Evolutionary conservation across 2,329 filamentous ascomycete genomes (phyloP).

Genomic region (Endoconidiophora laricicola): DNA sequence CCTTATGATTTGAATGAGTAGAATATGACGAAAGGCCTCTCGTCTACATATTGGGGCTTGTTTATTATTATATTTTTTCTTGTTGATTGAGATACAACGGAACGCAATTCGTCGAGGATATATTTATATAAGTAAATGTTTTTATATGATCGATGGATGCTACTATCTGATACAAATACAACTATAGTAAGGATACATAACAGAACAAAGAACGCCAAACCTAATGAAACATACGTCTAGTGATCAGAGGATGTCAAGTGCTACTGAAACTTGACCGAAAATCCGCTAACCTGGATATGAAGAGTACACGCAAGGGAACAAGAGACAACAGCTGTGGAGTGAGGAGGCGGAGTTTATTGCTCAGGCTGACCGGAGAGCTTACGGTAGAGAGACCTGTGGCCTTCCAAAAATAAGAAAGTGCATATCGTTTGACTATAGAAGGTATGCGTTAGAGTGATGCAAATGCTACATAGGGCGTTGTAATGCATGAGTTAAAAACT

Average conservation of each 20-base stretch:
- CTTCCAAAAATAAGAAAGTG: slow-evolving; percentile 73
- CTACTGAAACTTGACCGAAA: not conserved
- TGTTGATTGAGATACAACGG: too few relatives aligned
- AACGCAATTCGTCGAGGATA: too few relatives aligned
- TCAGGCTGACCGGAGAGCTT: slow-evolving; percentile 30
- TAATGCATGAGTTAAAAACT: slow-evolving; percentile 19
- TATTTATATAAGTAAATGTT: too few relatives aligned
- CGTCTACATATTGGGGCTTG: too few relatives aligned
- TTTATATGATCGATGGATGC: too few relatives aligned
- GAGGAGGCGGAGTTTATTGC: slow-evolving; percentile 11
- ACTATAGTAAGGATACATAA: too few relatives aligned
- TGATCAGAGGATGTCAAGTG: not conserved
- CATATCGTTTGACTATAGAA: slow-evolving; percentile 57
- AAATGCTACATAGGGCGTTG: not conserved
- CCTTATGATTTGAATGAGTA: too few relatives aligned
- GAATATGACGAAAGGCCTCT: too few relatives aligned
- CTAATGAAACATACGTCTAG: not conserved
- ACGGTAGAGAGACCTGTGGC: slow-evolving; percentile 66
- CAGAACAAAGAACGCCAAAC: slow-evolving; percentile 1
- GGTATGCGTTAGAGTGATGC: slow-evolving; percentile 11
- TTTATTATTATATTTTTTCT: too few relatives aligned
- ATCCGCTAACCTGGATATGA: not conserved
- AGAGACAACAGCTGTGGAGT: slow-evolving; percentile 16
- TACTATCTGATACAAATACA: too few relatives aligned
- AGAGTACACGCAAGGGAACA: slow-evolving; percentile 8